Evolutionary conservation across 768 basidiomycete genomes (phyloP).

Genomic region (Naganishia kalamii): DNA sequence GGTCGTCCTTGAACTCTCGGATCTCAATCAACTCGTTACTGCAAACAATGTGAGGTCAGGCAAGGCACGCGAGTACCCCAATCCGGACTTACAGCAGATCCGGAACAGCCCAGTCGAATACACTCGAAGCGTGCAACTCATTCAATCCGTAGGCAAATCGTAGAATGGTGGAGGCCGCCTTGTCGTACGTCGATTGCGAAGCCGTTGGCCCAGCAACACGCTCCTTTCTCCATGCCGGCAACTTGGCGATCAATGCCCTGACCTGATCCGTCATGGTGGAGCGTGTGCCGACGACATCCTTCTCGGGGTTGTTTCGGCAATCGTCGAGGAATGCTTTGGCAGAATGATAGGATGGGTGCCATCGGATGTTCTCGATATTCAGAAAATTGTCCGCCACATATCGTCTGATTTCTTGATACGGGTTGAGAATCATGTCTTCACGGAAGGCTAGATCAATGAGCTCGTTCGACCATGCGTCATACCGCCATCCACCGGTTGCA

Average conservation of each 20-base stretch:
- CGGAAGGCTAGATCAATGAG: slow-evolving; percentile 63
- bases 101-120: slow-evolving; percentile 69
- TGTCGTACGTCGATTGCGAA: slow-evolving; percentile 82
- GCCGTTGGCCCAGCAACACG: slow-evolving; percentile 80
- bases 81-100: slow-evolving; percentile 59
- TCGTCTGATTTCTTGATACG: slow-evolving; percentile 74
- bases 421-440: slow-evolving; percentile 62
- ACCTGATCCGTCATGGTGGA: slow-evolving; percentile 58
- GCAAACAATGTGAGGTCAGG: background rate
- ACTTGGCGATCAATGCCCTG: slow-evolving; percentile 54
- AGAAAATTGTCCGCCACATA: slow-evolving; percentile 64
- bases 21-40: slow-evolving; percentile 84
- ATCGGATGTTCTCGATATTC: slow-evolving; percentile 65
- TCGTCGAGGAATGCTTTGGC: slow-evolving; percentile 56
- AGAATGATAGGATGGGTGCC: slow-evolving; percentile 58
- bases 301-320: slow-evolving; percentile 59
- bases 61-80: slow-evolving; percentile 13
- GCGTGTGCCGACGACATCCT: slow-evolving; percentile 70
- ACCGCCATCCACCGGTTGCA: slow-evolving; percentile 61
- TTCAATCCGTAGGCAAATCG: slow-evolving; percentile 78
- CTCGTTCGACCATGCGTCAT: slow-evolving; percentile 61
- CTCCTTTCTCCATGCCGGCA: slow-evolving; percentile 66
- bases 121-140: slow-evolving; percentile 64
- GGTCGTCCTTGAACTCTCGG: slow-evolving; percentile 68
- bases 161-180: slow-evolving; percentile 75